These are phyloP conservation scores for Cercospora brassicicola DNA, from an alignment of 2,329 filamentous ascomycete genomes.

Conservation along the genomic window DNA sequence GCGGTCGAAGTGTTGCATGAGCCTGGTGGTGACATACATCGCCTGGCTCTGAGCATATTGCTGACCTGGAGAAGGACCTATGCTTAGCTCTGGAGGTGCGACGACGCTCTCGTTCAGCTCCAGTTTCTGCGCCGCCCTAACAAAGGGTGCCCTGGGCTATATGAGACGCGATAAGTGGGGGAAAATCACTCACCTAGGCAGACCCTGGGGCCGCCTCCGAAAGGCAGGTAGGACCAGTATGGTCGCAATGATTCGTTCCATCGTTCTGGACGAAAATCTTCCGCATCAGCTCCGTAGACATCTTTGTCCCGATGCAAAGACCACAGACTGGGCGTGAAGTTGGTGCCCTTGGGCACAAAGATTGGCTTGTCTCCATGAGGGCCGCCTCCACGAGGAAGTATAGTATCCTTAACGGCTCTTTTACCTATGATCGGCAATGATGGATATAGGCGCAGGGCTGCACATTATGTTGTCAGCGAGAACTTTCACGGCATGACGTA, in stretches of 20 bases:
- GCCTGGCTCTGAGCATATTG: slow-evolving; percentile 51
- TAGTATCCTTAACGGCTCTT: slow-evolving; percentile 69
- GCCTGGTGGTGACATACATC: slow-evolving; percentile 46
- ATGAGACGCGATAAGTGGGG: slow-evolving; percentile 9
- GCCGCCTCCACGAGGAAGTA: slow-evolving; percentile 63
- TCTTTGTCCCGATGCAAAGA: slow-evolving; percentile 24
- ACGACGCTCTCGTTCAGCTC: background rate
- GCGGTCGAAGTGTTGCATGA: slow-evolving; percentile 43
- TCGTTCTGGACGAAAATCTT: slow-evolving; percentile 18
- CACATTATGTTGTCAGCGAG: background rate
- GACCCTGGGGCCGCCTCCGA: slow-evolving; percentile 45
- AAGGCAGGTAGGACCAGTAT: slow-evolving; percentile 20
- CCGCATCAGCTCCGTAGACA: slow-evolving; percentile 15
- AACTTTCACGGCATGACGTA: background rate
- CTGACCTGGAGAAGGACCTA: slow-evolving; percentile 29
- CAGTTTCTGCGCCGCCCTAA: background rate
- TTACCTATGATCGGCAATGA: slow-evolving; percentile 75
- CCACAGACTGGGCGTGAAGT: slow-evolving; percentile 31
- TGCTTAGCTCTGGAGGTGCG: background rate
- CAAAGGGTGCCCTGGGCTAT: slow-evolving; percentile 6
- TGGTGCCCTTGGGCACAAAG: slow-evolving; percentile 35
- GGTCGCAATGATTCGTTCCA: slow-evolving; percentile 25
- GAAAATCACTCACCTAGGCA: slow-evolving; percentile 40
- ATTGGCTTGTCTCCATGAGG: slow-evolving; percentile 56
- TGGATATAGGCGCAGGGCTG: slow-evolving; percentile 66